Evolutionary conservation across 495 filamentous ascomycete species (phyloP).

Genomic region (Aspergillus biplanus): DNA sequence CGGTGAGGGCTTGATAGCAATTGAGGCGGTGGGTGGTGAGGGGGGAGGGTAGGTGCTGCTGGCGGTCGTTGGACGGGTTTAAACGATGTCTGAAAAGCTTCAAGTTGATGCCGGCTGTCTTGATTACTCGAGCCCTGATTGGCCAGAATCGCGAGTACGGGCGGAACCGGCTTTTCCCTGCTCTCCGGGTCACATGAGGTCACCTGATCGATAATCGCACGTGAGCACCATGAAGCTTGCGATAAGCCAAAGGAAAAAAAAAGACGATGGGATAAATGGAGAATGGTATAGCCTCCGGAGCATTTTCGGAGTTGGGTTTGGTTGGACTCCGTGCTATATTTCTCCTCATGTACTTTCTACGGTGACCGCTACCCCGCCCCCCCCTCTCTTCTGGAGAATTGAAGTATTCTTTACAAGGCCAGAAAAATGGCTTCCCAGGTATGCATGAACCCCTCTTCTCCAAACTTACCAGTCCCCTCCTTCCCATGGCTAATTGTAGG

Average conservation of each 20-base stretch:
- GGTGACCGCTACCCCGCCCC: constrained; percentile 56
- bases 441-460: constrained; percentile 24
- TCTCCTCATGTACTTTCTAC: constrained; percentile 44
- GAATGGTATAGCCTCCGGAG: neutral
- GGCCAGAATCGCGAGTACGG: constrained; percentile 44
- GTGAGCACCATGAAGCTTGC: constrained; percentile 19
- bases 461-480: constrained; percentile 17
- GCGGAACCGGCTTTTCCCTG: constrained; percentile 50
- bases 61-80: constrained; percentile 33
- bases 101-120: constrained; percentile 46
- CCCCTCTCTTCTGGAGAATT: constrained; percentile 65
- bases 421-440: constrained; percentile 59
- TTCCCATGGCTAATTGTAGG: constrained; percentile 44
- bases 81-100: constrained; percentile 54
- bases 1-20: constrained; percentile 46
- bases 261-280: constrained; percentile 13
- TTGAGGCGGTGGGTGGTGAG: constrained; percentile 36
- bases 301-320: neutral
- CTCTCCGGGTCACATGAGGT: constrained; percentile 36
- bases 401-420: constrained; percentile 68
- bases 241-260: constrained; percentile 29
- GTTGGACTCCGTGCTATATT: neutral
- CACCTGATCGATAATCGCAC: constrained; percentile 34
- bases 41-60: constrained; percentile 33
- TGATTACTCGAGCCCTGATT: constrained; percentile 50